Evolutionary conservation across 331 rosid species (phyloP), one percentile per base, ranked within the genome.

Genomic region (Prunus yedoensis): DNA sequence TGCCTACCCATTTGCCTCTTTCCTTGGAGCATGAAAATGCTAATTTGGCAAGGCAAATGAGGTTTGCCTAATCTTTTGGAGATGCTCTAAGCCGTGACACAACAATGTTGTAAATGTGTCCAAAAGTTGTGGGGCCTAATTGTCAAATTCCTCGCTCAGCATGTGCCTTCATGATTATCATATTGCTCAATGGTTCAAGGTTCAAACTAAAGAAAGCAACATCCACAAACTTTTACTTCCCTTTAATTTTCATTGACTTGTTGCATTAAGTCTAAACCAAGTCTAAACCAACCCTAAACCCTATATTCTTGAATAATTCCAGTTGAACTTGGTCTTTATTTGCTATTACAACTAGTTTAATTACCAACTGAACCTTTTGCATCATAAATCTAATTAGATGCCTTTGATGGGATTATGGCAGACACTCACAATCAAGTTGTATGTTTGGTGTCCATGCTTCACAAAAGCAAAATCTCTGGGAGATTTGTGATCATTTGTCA

Each of bases 401-500:
- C 30, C 73, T 46, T 66, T 32, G 41, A 14, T 15, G 51, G 43
- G 56, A 72, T 41, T 72, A 72, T 72, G 32, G 43, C 53, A 41
- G 52, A 57, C 66, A 35, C 53, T 38, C 27, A 12, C 50, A n/a
- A 15, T 66, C 27, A 25, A 20, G 25, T 25, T 73, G 68, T 21
- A 73, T 61, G 70, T 69, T 60, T 2, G 77, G 77, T 23, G 27
- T 47, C 70, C 77, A 47, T 60, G 83, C 86, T 83, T 81, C 83
- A 80, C 45, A 77, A 74, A 76, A 79, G 79, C 80, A 83, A 81
- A 83, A 69, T 61, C 75, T 71, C 68, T 63, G 47, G 66, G 71
- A 74, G 80, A 81, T 66, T 49, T 32, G 75, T 84, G 43, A 80
- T 78, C 67, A 74, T 74, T 73, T 66, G 74, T 77, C 67, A n/a